Evolutionary conservation across 176 grass and related monocot genomes (phyloP).

Genomic region (Aegilops bicornis): DNA sequence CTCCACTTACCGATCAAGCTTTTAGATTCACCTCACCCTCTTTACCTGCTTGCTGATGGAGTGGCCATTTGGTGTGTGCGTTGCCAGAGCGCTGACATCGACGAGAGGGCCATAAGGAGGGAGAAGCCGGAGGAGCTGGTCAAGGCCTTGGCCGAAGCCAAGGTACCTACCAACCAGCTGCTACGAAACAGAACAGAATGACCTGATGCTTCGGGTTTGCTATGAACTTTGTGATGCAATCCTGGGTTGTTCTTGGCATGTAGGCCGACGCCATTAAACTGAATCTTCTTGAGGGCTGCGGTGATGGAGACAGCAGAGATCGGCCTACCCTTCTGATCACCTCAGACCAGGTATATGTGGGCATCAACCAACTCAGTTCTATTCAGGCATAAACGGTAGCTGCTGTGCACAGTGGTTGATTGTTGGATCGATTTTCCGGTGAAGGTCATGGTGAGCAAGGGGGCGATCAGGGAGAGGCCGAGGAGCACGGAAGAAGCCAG

Average conservation of each 20-base stretch:
- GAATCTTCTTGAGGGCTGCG: slow-evolving; percentile 23
- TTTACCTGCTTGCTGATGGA: background rate
- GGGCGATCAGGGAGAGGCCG: slow-evolving; percentile 62
- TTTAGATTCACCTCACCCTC: background rate
- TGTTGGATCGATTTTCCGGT: background rate
- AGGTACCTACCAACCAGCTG: slow-evolving; percentile 2
- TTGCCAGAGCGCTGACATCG: slow-evolving; percentile 66
- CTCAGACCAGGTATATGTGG: slow-evolving; percentile 53
- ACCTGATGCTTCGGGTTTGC: background rate
- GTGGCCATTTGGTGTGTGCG: background rate
- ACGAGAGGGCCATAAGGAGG: slow-evolving; percentile 75
- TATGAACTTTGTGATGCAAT: background rate
- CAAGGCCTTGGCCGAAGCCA: slow-evolving; percentile 68
- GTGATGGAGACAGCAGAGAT: background rate
- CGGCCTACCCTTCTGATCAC: slow-evolving; percentile 50
- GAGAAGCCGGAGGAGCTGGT: slow-evolving; percentile 73
- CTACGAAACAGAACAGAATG: background rate
- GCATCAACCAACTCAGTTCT: background rate
- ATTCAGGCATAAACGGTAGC: background rate
- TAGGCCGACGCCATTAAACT: slow-evolving; percentile 59
- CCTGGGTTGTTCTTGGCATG: background rate
- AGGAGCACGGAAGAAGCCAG: slow-evolving; percentile 54
- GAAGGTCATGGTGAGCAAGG: slow-evolving; percentile 74
- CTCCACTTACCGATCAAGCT: too few relatives aligned
- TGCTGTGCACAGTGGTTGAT: too few relatives aligned